Evolutionary conservation across 495 filamentous ascomycete genomes (phyloP), one percentile per base, ranked within the genome.

Genomic region (Daldinia vernicosa): DNA sequence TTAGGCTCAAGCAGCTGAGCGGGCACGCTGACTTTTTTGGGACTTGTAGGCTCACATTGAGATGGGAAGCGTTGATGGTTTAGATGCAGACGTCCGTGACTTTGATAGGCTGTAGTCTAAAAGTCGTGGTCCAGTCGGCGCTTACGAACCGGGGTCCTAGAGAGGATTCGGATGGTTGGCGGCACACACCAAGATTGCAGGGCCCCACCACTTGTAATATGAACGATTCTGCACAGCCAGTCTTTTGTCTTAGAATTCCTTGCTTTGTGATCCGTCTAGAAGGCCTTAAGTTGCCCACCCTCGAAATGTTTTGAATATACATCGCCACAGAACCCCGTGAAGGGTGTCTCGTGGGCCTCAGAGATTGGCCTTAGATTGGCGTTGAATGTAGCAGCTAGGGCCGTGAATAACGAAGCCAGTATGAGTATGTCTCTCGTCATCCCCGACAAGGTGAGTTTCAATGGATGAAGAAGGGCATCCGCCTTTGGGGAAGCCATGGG

Each of bases 211-310:
- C 74, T 82, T 74, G 79, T 81, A 77, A 71, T 79, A 81, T 69
- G 75, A 69, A 74, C 66, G 76, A 73, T 76, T 76, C 78, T 78
- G 78, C 75, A 79, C 76, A 78, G 79, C 80, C 75, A 80, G 77
- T 77, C 76, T 76, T 75, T 84, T 83, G 83, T 83, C 82, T 83
- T 79, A 76, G 75, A 74, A 77, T 79, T 81, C 79, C 80, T 79
- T 83, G 80, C 66, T 73, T 77, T 74, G 69, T 70, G 75, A 74
- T 76, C 64, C 74, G 24, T 70, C 68, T 74, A 74, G 66, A 67
- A 77, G 66, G 70, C 61, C 75, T 68, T 66, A 30, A 69, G 69
- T 72, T 33, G 71, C 68, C 74, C 74, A 75, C 71, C 69, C 66
- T 71, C 55, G 39, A n/a, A 19, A 59, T 70, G 57, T 60, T 73